Evolutionary conservation across 2,329 filamentous ascomycete genomes (phyloP).

Genomic region (Annulohypoxylon truncatum): DNA sequence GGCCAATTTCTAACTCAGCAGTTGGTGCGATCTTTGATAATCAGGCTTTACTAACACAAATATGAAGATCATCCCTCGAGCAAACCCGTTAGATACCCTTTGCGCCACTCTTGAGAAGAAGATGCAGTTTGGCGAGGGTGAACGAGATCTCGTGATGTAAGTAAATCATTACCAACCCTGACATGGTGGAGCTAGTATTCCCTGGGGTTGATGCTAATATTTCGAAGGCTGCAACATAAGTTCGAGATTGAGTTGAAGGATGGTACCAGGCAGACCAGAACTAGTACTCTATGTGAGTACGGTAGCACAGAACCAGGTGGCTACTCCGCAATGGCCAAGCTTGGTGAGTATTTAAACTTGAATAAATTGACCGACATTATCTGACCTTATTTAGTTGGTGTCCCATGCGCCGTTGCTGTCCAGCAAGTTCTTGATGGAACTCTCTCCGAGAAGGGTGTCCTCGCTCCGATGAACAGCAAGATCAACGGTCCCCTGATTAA

Average conservation of each 20-base stretch:
- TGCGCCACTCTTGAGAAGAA: constrained; percentile 90
- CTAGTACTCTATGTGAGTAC: constrained; percentile 84
- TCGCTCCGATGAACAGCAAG: constrained; percentile 80
- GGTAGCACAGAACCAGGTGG: constrained; percentile 73
- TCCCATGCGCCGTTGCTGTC: constrained; percentile 75
- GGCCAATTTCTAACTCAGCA: too few relatives aligned
- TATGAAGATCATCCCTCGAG: constrained; percentile 77
- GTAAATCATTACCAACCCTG: neutral
- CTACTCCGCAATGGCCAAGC: constrained; percentile 85
- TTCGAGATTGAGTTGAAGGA: constrained; percentile 88
- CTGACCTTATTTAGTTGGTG: constrained; percentile 65
- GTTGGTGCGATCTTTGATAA: too few relatives aligned
- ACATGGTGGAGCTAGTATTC: neutral
- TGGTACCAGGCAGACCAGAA: constrained; percentile 79
- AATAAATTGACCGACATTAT: neutral
- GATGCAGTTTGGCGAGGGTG: constrained; percentile 85
- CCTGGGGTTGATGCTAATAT: neutral
- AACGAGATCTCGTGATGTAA: constrained; percentile 84
- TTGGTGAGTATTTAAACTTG: constrained; percentile 49
- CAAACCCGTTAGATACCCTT: constrained; percentile 86
- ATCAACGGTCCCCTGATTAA: constrained; percentile 72
- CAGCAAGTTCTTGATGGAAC: constrained; percentile 81
- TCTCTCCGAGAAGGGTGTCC: constrained; percentile 76
- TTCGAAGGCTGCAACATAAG: constrained; percentile 73
- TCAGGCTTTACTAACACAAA: too few relatives aligned